These are phyloP conservation scores for Dothiorella sarmentorum DNA, from an alignment of 2,329 filamentous ascomycete species.

Conservation along the genomic window DNA sequence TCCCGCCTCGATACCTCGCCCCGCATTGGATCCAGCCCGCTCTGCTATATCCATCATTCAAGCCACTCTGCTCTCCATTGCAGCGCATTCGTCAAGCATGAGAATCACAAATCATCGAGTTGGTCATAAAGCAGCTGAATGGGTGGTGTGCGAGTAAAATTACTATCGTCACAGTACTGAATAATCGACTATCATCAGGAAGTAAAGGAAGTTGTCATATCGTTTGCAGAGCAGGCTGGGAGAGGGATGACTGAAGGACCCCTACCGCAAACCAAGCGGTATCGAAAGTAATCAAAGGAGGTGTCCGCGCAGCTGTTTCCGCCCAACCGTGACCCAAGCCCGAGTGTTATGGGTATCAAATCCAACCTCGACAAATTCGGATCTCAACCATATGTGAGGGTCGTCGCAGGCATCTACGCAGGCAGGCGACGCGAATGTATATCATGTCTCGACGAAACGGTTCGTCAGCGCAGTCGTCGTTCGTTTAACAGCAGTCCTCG, in stretches of 20 bases:
- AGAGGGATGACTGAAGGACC: not conserved
- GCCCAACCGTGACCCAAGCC: slow-evolving; percentile 9
- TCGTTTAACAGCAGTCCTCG: slow-evolving; percentile 31
- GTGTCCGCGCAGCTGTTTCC: not conserved
- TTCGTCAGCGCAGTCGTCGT: not conserved
- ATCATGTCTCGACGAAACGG: not conserved
- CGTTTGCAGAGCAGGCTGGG: not conserved
- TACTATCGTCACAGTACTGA: slow-evolving; percentile 5
- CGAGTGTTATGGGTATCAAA: slow-evolving; percentile 16
- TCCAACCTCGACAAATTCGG: not conserved
- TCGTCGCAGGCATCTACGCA: not conserved
- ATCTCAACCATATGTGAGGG: not conserved
- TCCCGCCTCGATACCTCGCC: not conserved
- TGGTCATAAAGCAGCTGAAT: not conserved
- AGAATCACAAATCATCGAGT: not conserved
- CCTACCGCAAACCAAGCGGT: not conserved
- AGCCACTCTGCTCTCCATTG: no score
- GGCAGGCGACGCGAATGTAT: not conserved
- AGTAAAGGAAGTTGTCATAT: not conserved
- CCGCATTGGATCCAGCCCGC: not conserved
- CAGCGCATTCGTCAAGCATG: no score
- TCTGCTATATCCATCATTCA: no score
- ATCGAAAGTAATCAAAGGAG: not conserved
- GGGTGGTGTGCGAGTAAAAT: not conserved
- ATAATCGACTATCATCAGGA: slow-evolving; percentile 10